These are phyloP conservation scores for Coemansia sp. DNA, from an alignment of 192 early-diverging fungal species.

Conservation along the genomic window DNA sequence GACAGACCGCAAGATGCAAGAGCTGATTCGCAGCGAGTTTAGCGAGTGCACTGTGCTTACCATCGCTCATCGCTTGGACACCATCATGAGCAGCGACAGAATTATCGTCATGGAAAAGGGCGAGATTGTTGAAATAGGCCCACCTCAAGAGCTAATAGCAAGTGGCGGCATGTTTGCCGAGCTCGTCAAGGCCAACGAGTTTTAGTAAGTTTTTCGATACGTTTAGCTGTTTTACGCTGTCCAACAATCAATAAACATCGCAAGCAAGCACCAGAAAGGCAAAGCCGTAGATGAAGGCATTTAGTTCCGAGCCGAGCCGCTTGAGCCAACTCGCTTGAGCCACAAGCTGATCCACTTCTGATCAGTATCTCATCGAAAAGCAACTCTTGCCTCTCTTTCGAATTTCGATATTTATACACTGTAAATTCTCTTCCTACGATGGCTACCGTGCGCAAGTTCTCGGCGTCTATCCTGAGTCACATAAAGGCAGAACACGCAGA, in stretches of 20 bases:
- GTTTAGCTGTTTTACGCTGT: no score
- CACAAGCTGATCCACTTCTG: neutral
- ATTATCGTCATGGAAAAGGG: constrained; percentile 57
- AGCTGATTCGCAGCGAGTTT: constrained; percentile 58
- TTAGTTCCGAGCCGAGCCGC: no score
- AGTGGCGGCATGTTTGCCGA: constrained; percentile 4
- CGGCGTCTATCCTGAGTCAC: constrained; percentile 32
- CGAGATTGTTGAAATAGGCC: neutral
- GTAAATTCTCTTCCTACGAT: constrained; percentile 6
- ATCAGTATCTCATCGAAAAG: neutral
- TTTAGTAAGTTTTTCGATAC: neutral
- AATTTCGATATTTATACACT: neutral
- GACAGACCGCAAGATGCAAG: constrained; percentile 15
- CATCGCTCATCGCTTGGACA: constrained; percentile 74
- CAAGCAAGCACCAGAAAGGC: no score
- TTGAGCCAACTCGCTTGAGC: no score
- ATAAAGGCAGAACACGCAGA: constrained; percentile 21
- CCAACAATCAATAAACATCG: no score
- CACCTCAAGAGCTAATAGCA: constrained; percentile 23
- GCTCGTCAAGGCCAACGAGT: neutral
- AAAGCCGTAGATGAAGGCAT: no score
- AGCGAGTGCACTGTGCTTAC: constrained; percentile 55
- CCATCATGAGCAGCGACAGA: constrained; percentile 62
- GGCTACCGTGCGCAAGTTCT: constrained; percentile 50
- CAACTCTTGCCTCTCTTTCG: neutral